These are phyloP conservation scores for Candida tibetensis DNA, from an alignment of 805 yeast genomes.

Conservation along the genomic window DNA sequence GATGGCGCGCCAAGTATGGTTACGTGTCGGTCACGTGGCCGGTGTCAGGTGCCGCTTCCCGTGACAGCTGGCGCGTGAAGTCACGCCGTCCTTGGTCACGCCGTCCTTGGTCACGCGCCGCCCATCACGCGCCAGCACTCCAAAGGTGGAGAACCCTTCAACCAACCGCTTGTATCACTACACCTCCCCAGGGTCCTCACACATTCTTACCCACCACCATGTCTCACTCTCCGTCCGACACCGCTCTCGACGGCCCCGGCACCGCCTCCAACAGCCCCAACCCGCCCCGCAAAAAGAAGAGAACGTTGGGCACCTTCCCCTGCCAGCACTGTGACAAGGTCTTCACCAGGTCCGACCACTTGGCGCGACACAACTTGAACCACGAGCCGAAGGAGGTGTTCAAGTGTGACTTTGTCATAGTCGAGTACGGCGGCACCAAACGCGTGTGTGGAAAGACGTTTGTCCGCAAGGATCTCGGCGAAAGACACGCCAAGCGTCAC, in stretches of 20 bases:
- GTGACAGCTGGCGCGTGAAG: no score
- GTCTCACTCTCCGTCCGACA: slow-evolving; percentile 1
- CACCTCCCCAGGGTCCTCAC: no score
- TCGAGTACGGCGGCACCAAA: slow-evolving; percentile 35
- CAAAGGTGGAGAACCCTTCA: slow-evolving; percentile 2
- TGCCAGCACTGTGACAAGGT: slow-evolving; percentile 49
- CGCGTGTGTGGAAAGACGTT: slow-evolving; percentile 56
- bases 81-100: no score
- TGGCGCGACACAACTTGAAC: slow-evolving; percentile 61
- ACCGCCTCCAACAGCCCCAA: slow-evolving; percentile 2
- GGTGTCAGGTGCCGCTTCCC: no score
- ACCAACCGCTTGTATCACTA: no score
- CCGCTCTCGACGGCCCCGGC: slow-evolving; percentile 1
- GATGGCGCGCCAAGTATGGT: no score
- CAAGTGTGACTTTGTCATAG: slow-evolving; percentile 51
- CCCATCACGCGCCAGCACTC: no score
- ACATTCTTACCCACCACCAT: not conserved
- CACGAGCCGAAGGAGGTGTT: slow-evolving; percentile 54
- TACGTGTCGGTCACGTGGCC: no score
- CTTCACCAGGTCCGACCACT: slow-evolving; percentile 61
- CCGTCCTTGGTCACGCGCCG: no score
- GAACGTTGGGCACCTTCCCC: slow-evolving; percentile 30
- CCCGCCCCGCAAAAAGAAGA: slow-evolving; percentile 18
- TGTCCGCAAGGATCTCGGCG: slow-evolving; percentile 58
- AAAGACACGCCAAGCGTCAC: slow-evolving; percentile 36